Conservation (phyloP, 129 eudicot genomes). For the Tagetes patula region DNA sequence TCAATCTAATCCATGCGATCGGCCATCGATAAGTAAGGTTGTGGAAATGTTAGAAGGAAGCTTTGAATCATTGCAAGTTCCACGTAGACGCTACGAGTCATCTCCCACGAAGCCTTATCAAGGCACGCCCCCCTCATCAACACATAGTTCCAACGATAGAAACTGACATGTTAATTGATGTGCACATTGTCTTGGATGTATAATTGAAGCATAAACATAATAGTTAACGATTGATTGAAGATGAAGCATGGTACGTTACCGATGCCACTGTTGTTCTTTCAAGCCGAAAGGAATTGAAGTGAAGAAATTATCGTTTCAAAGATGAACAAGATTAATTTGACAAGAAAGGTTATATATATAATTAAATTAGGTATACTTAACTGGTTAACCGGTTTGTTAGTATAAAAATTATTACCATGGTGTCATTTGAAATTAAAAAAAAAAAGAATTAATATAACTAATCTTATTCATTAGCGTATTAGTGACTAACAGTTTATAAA, state of each 20-base stretch:
- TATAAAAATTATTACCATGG: too few species aligned
- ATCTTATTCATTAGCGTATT: too few species aligned
- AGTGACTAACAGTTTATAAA: too few species aligned
- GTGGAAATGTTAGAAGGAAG: conserved; percentile 30
- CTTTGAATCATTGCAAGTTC: conserved; percentile 26
- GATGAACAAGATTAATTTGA: background rate
- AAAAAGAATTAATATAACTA: too few species aligned
- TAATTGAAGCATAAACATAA: background rate
- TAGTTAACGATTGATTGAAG: background rate
- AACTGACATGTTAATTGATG: background rate
- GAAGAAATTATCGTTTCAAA: background rate
- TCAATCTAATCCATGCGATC: conserved; percentile 40
- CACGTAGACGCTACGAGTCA: conserved; percentile 23
- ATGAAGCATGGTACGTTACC: background rate
- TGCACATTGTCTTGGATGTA: background rate
- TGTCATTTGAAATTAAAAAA: too few species aligned
- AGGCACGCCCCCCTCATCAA: background rate
- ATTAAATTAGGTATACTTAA: too few species aligned
- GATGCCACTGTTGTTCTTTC: background rate
- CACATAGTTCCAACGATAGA: background rate
- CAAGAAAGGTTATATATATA: too few species aligned
- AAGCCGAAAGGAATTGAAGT: background rate
- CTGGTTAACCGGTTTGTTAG: too few species aligned
- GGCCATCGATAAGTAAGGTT: conserved; percentile 24
- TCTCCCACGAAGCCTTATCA: conserved; percentile 6